Conservation (phyloP, 2,329 filamentous ascomycete genomes). For the Sporothrix globosa region DNA sequence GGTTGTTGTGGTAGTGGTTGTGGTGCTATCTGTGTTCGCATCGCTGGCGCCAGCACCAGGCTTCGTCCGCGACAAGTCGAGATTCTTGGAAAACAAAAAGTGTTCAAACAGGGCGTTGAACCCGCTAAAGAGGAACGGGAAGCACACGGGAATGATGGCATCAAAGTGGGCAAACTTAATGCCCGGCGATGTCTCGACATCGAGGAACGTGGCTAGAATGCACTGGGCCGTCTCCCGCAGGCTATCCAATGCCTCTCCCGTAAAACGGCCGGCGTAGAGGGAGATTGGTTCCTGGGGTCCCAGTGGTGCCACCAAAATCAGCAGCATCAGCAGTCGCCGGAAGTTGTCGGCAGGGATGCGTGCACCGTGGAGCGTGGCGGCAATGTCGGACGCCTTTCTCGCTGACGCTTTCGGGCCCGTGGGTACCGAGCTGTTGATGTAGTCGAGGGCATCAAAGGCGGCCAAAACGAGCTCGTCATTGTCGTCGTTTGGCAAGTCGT, state of each 20-base stretch:
- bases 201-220: slow-evolving; percentile 67
- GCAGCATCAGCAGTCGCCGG: slow-evolving; percentile 68
- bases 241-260: slow-evolving; percentile 59
- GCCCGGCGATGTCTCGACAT: slow-evolving; percentile 65
- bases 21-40: background rate
- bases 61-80: slow-evolving; percentile 63
- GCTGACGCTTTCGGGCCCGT: slow-evolving; percentile 44
- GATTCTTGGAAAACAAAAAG: slow-evolving; percentile 73
- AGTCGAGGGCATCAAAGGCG: slow-evolving; percentile 69
- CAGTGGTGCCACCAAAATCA: slow-evolving; percentile 68
- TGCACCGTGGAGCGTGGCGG: slow-evolving; percentile 59
- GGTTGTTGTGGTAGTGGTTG: background rate
- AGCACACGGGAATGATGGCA: slow-evolving; percentile 59
- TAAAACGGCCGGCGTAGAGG: slow-evolving; percentile 60
- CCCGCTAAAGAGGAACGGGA: slow-evolving; percentile 69
- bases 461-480: slow-evolving; percentile 69
- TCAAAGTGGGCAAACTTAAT: slow-evolving; percentile 66
- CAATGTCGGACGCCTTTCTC: slow-evolving; percentile 4
- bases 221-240: slow-evolving; percentile 65
- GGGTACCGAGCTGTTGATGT: slow-evolving; percentile 49
- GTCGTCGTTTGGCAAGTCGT: slow-evolving; percentile 42
- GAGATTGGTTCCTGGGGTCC: slow-evolving; percentile 67
- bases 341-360: slow-evolving; percentile 76
- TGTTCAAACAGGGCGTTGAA: slow-evolving; percentile 72
- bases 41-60: slow-evolving; percentile 1